These are phyloP conservation scores for Lentinula boryana DNA, from an alignment of 768 basidiomycete genomes.

Conservation along the genomic window DNA sequence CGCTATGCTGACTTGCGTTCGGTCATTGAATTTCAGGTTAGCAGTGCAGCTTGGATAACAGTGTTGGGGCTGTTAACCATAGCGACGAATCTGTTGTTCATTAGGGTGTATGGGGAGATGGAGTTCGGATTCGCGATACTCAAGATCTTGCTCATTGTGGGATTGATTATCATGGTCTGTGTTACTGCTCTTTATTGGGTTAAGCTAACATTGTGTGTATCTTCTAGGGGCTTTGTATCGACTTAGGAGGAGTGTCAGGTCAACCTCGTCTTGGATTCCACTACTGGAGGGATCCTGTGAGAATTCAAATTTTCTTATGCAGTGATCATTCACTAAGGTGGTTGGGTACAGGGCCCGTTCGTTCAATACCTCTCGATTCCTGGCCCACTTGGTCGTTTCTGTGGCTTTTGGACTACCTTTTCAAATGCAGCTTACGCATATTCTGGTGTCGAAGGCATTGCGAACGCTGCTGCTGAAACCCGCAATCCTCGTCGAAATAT, in stretches of 20 bases:
- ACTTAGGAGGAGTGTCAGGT: constrained; percentile 43
- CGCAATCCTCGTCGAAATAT: constrained; percentile 61
- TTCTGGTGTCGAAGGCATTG: constrained; percentile 50
- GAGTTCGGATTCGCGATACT: constrained; percentile 49
- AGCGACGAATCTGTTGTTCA: constrained; percentile 25
- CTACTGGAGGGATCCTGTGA: constrained; percentile 32
- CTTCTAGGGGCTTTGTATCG: constrained; percentile 35
- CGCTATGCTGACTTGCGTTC: not conserved
- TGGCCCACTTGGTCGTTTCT: constrained; percentile 37
- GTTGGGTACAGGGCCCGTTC: not conserved
- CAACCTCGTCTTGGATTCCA: constrained; percentile 39
- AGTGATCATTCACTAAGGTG: not conserved
- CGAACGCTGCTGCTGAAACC: constrained; percentile 47
- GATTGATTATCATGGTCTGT: constrained; percentile 26
- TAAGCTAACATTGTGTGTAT: not conserved
- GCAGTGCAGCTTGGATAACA: constrained; percentile 8
- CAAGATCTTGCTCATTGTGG: constrained; percentile 39
- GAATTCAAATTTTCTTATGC: not conserved
- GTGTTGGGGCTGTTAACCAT: not conserved
- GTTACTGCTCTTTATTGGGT: not conserved
- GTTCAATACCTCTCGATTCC: constrained; percentile 8
- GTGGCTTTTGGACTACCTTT: constrained; percentile 33
- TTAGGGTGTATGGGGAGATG: constrained; percentile 45
- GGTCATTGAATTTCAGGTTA: not conserved
- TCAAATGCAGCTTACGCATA: constrained; percentile 50